Percentiles rank a stretch among this genome's conserved stretches.
phyloP scores from a whole-genome alignment of 768 basidiomycete genomes.

The Inosperma sp. region DNA sequence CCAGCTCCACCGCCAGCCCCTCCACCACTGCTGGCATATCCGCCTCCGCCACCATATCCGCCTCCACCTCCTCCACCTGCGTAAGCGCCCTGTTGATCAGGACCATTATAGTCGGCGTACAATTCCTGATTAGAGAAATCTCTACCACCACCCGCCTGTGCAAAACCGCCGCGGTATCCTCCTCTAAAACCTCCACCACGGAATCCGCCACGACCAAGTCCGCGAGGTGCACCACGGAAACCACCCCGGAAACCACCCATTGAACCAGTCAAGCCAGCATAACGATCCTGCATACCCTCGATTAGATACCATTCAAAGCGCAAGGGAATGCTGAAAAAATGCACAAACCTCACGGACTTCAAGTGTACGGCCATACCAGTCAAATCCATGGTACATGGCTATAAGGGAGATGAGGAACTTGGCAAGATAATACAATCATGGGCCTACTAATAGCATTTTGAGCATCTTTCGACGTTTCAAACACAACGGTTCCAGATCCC shows the following conservation, averaged over 20 bases:
- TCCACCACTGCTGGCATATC: constrained; percentile 19
- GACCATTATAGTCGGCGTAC: constrained; percentile 90
- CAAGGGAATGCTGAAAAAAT: not conserved
- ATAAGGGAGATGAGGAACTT: constrained; percentile 11
- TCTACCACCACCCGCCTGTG: constrained; percentile 48
- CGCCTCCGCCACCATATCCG: constrained; percentile 33
- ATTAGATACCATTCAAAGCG: not conserved
- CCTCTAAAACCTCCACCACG: constrained; percentile 51
- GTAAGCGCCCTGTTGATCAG: constrained; percentile 55
- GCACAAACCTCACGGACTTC: constrained; percentile 85
- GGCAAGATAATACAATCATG: not conserved
- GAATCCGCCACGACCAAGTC: constrained; percentile 27
- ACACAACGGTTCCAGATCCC: constrained; percentile 96
- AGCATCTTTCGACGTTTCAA: constrained; percentile 87
- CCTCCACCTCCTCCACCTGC: constrained; percentile 37
- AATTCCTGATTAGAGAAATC: constrained; percentile 85
- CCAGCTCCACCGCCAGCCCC: constrained; percentile 35
- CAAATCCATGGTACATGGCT: constrained; percentile 97
- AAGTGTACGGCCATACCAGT: constrained; percentile 93
- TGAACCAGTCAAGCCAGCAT: constrained; percentile 75
- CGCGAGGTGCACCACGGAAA: constrained; percentile 40
- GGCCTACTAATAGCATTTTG: constrained; percentile 83
- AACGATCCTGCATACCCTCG: constrained; percentile 64
- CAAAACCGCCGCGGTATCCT: constrained; percentile 52
- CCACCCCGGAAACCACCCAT: constrained; percentile 58